These are phyloP conservation scores for Murraya koenigii DNA, from an alignment of 345 rosid genomes.

Conservation along the genomic window DNA sequence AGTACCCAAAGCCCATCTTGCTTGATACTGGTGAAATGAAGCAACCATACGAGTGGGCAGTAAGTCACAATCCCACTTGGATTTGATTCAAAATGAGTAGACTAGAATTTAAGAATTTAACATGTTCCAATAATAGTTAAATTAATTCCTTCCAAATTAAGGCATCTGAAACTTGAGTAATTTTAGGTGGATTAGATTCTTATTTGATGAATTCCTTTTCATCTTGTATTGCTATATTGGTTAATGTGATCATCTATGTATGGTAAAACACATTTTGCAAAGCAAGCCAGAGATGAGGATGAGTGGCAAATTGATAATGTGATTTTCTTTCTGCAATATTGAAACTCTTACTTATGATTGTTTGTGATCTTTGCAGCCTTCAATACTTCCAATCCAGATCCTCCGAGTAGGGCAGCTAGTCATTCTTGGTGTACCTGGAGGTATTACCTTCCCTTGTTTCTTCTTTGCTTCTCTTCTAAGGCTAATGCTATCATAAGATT, in stretches of 20 bases:
- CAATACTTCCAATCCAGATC: conserved; percentile 91
- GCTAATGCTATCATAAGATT: not conserved
- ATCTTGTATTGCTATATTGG: not conserved
- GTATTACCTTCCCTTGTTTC: conserved; percentile 34
- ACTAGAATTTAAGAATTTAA: not conserved
- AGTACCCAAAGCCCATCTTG: conserved; percentile 93
- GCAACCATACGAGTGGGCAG: conserved; percentile 94
- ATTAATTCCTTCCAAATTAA: not conserved
- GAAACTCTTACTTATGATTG: not conserved
- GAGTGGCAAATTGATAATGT: not conserved
- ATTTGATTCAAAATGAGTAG: not conserved
- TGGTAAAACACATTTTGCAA: not conserved
- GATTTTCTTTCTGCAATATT: not conserved
- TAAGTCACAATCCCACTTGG: conserved; percentile 36
- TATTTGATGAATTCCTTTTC: not conserved
- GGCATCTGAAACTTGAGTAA: not conserved
- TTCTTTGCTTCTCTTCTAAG: not conserved
- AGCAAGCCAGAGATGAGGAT: not conserved
- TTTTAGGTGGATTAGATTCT: not conserved
- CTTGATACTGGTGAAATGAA: conserved; percentile 98
- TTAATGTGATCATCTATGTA: not conserved
- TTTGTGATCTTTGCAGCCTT: conserved; percentile 63
- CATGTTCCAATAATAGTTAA: not conserved
- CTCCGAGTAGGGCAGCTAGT: conserved; percentile 86
- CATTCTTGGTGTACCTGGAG: conserved; percentile 95